Evolutionary conservation across 768 basidiomycete species (phyloP), one percentile per base, ranked within the genome.

Genomic region (Leucosporidium creatinivorum): DNA sequence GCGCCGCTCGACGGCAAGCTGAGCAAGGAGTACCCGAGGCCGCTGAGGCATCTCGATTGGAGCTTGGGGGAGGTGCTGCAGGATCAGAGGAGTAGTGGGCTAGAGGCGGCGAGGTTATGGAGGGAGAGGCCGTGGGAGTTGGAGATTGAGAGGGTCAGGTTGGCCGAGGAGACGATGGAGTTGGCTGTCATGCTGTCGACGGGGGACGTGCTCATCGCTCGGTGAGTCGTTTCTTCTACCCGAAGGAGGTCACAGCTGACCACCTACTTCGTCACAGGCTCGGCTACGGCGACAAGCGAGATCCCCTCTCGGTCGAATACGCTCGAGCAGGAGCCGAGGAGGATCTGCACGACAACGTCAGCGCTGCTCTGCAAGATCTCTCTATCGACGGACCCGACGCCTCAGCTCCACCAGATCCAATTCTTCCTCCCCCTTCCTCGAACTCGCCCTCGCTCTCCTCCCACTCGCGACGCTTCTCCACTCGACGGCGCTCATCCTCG

Each of bases 11-110:
- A 44, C 15, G 15, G 58, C 5, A 23, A 23, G 25, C 36, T 72
- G 51, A 15, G 19, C 30, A 57, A 63, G 21, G 81, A 85, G 65
- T 92, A 85, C 73, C 91, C 91, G 0, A 80, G 81, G n/a, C 79
- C 83, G 1, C 80, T 90, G 13, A 82, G 83, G 8, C 80, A 82
- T 23, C 81, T 91, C 30, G 85, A 83, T 4, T 83, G 91, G 59
- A 82, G 87, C 49, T 73, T 89, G 13, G 49, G 48, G 30, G 48
- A 61, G 19, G 58, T 64, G 26, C 30, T 69, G 26, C n/a, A 10
- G 26, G 64, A 65, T 19, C 17, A 28, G n/a, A 49, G 58, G 9
- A 54, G 57, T 15, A 39, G 44, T 8, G 65, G 76, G 49, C 63
- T 77, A 0, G 76, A 76, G 0, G 63, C 79, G 23, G 76, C 77